Evolutionary conservation across 2,329 filamentous ascomycete genomes (phyloP).

Genomic region (Tolypocladium cylindrosporum): DNA sequence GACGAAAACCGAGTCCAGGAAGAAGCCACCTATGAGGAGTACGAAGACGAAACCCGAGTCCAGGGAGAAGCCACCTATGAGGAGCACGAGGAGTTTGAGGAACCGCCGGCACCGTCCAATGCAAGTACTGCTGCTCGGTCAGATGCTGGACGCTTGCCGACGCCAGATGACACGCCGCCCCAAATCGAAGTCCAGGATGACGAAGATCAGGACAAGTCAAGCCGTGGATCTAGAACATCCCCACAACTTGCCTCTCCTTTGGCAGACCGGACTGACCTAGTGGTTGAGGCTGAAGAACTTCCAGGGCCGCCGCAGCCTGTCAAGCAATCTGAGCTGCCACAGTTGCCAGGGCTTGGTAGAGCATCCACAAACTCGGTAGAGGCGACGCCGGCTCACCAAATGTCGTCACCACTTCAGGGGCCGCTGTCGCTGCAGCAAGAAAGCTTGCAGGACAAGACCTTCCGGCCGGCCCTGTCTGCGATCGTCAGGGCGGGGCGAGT

Average conservation of each 20-base stretch:
- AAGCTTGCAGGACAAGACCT: slow-evolving; percentile 14
- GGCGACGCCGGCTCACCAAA: slow-evolving; percentile 25
- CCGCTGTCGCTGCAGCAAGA: slow-evolving; percentile 20
- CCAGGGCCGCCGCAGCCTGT: slow-evolving; percentile 5
- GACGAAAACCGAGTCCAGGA: neutral
- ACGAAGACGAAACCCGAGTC: slow-evolving; percentile 3
- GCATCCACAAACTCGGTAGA: slow-evolving; percentile 13
- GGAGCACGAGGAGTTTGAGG: slow-evolving; percentile 5
- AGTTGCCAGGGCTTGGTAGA: slow-evolving; percentile 9
- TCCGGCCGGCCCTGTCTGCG: slow-evolving; percentile 40
- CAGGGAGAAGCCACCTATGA: slow-evolving; percentile 1
- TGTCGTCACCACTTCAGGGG: slow-evolving; percentile 26
- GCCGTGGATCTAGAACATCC: neutral
- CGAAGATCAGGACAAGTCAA: slow-evolving; percentile 11
- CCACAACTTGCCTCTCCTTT: neutral
- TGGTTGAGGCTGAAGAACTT: neutral
- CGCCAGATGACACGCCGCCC: slow-evolving; percentile 41
- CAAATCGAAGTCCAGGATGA: slow-evolving; percentile 16
- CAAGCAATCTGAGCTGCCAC: slow-evolving; percentile 5
- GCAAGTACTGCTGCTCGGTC: slow-evolving; percentile 23
- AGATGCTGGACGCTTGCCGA: slow-evolving; percentile 36
- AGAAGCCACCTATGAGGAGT: neutral
- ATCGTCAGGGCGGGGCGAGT: slow-evolving; percentile 48
- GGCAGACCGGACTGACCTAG: neutral
- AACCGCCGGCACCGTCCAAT: slow-evolving; percentile 13